Base-by-base conservation (phyloP, 768 basidiomycete species). In the Daedaleopsis nitida region DNA sequence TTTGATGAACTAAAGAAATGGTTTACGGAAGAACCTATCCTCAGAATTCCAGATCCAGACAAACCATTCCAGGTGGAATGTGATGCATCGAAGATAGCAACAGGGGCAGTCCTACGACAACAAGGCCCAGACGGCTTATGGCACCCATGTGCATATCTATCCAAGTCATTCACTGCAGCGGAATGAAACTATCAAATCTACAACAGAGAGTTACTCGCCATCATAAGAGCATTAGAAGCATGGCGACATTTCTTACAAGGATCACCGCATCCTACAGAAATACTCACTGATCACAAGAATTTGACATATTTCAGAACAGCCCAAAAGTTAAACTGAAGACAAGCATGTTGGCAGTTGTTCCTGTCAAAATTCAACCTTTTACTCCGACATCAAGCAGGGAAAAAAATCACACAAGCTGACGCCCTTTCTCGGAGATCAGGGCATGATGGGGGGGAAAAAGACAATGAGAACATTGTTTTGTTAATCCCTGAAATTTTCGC, bases 171-270 rank as follows among this genome's bases (percentile, higher is more conserved):
- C 14, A 54, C 54, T 9, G 38, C 35, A 4, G 68, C 74, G 0
- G 72, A 77, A 59, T 53, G 61, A 8, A 77, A 77, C 49, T 68
- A 68, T 39, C 37, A 64, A n/a, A 61, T 64, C 49, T 76, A 77
- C 62, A 62, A 78, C 55, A 74, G 74, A 57, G 78, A 79, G 64
- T 55, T 78, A 1, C 67, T 77, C 1, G 75, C 75, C 2, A 72
- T 79, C 21, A 69, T 78, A 10, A 23, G 62, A n/a, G 66, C 70
- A 0, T 49, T 73, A 27, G 55, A 65, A 21, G 55, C 62, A 14
- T 73, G 68, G 69, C 47, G 66, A 6, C 69, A 70, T 17, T 72
- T 66, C 56, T 52, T 74, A 9, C 60, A 68, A 44, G 67, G 68
- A 8, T n/a, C 52, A 5, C 17, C 8, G 11, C 14, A 61, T 3